A percentile compares a stretch with the other conserved stretches of the same genome.
phyloP scores from a whole-genome alignment of 495 filamentous ascomycete species.

The Pseudoneurospora amorphoporcata region DNA sequence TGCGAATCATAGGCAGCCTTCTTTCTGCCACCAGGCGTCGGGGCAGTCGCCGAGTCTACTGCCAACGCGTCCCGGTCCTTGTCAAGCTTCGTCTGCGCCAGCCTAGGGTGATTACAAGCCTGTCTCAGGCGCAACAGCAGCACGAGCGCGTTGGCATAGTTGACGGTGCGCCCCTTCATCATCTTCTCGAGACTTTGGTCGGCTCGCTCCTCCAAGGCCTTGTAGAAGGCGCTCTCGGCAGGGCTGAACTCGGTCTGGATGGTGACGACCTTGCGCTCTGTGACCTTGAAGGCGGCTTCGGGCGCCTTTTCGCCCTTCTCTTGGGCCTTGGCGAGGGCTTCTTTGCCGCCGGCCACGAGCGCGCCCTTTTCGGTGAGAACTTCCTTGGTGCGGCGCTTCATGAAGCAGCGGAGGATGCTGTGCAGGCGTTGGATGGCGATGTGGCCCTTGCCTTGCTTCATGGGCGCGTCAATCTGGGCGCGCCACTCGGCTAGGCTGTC shows the following conservation, averaged over 20 bases:
- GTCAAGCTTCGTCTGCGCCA: constrained; percentile 72
- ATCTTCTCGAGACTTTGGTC: constrained; percentile 78
- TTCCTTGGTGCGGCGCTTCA: constrained; percentile 95
- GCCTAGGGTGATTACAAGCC: constrained; percentile 84
- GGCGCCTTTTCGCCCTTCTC: constrained; percentile 32
- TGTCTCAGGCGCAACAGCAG: constrained; percentile 81
- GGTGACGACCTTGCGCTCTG: constrained; percentile 74
- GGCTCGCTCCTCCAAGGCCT: constrained; percentile 70
- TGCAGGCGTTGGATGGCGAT: constrained; percentile 85
- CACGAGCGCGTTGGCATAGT: constrained; percentile 63
- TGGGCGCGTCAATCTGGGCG: constrained; percentile 72
- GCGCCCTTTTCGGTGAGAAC: constrained; percentile 77
- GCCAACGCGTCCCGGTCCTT: constrained; percentile 78
- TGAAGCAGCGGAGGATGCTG: constrained; percentile 75
- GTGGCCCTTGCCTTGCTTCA: constrained; percentile 76
- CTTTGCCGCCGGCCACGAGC: constrained; percentile 57
- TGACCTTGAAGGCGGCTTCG: constrained; percentile 68
- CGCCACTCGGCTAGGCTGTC: constrained; percentile 76
- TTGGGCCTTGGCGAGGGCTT: constrained; percentile 33
- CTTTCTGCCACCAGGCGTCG: constrained; percentile 16
- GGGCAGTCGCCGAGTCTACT: constrained; percentile 40
- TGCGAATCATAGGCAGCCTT: constrained; percentile 40
- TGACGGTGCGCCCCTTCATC: constrained; percentile 49
- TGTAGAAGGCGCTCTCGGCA: constrained; percentile 75
- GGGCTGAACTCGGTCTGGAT: constrained; percentile 69